These are phyloP conservation scores for Hypoxylon intermedium DNA, from an alignment of 495 filamentous ascomycete genomes.

Conservation along the genomic window DNA sequence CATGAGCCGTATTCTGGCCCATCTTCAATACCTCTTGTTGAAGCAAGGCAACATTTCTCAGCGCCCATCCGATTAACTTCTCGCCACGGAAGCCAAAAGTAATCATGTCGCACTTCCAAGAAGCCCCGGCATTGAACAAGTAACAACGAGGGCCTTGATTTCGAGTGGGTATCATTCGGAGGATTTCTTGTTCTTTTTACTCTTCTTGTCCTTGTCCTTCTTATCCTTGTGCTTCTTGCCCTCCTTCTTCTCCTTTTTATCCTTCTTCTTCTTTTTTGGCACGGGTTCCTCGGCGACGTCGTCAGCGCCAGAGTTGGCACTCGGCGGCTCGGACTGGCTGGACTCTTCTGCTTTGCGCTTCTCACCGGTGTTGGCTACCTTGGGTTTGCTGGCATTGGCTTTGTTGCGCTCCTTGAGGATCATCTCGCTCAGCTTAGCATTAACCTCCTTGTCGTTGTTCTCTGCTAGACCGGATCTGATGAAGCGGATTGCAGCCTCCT, in stretches of 20 bases:
- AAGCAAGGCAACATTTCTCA: neutral
- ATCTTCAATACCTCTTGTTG: neutral
- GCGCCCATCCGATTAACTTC: no score
- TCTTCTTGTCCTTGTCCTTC: conserved; percentile 25
- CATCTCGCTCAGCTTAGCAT: conserved; percentile 50
- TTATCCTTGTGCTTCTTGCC: conserved; percentile 32
- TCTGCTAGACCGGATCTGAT: conserved; percentile 75
- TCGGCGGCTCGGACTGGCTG: conserved; percentile 27
- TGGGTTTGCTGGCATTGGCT: conserved; percentile 47
- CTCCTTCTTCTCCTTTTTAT: conserved; percentile 26
- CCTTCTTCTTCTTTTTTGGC: conserved; percentile 38
- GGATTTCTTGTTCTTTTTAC: no score
- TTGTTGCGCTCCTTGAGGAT: conserved; percentile 57
- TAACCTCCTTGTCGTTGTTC: conserved; percentile 50
- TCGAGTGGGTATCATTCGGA: no score
- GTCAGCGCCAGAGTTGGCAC: conserved; percentile 20
- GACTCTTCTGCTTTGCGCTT: conserved; percentile 48
- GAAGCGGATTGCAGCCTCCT: conserved; percentile 78
- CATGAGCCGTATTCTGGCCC: neutral
- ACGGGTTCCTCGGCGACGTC: no score
- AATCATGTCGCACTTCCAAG: neutral
- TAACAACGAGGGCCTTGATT: neutral
- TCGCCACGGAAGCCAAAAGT: neutral
- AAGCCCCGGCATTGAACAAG: neutral
- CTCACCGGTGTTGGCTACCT: conserved; percentile 44